Percentiles rank a stretch among this genome's conserved stretches.
These are phyloP conservation scores for Torulaspora microellipsoides DNA, from an alignment of 805 yeast species.

Conservation along the genomic window DNA sequence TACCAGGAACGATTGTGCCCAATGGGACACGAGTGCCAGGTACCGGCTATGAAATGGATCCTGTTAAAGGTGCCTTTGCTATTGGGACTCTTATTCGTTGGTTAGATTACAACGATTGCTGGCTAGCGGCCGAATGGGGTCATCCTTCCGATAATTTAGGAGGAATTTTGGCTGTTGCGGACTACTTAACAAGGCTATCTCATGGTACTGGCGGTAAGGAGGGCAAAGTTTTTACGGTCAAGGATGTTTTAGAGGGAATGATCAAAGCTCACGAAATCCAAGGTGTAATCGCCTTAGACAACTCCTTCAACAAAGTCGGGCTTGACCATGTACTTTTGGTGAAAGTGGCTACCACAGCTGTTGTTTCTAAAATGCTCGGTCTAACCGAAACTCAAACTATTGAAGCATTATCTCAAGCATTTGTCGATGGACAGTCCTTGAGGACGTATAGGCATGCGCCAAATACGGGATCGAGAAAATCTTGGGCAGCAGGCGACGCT, in stretches of 20 bases:
- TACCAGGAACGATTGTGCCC: slow-evolving; percentile 52
- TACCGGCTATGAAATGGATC: slow-evolving; percentile 47
- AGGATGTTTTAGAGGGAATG: slow-evolving; percentile 52
- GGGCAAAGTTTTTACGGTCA: slow-evolving; percentile 43
- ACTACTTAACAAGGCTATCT: slow-evolving; percentile 45
- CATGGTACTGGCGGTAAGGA: slow-evolving; percentile 37
- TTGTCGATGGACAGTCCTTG: slow-evolving; percentile 55
- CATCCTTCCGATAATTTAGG: slow-evolving; percentile 62
- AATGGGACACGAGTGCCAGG: slow-evolving; percentile 55
- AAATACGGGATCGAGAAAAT: slow-evolving; percentile 57
- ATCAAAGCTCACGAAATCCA: slow-evolving; percentile 62
- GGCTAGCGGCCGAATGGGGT: slow-evolving; percentile 71
- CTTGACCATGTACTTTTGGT: slow-evolving; percentile 56
- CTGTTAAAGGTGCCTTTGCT: slow-evolving; percentile 54
- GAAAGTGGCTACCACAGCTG: slow-evolving; percentile 58
- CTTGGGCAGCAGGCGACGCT: slow-evolving; percentile 69
- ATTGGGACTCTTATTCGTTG: slow-evolving; percentile 55
- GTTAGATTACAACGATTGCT: slow-evolving; percentile 60
- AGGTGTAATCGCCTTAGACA: slow-evolving; percentile 54
- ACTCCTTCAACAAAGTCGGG: slow-evolving; percentile 56
- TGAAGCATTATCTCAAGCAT: slow-evolving; percentile 55
- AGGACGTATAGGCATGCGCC: slow-evolving; percentile 64
- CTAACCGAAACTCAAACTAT: slow-evolving; percentile 46
- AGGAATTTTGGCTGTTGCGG: slow-evolving; percentile 55
- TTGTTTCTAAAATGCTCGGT: slow-evolving; percentile 52